Evolutionary conservation across 2,329 filamentous ascomycete genomes (phyloP), one percentile per base, ranked within the genome.

Genomic region (Diaporthe longicolla): DNA sequence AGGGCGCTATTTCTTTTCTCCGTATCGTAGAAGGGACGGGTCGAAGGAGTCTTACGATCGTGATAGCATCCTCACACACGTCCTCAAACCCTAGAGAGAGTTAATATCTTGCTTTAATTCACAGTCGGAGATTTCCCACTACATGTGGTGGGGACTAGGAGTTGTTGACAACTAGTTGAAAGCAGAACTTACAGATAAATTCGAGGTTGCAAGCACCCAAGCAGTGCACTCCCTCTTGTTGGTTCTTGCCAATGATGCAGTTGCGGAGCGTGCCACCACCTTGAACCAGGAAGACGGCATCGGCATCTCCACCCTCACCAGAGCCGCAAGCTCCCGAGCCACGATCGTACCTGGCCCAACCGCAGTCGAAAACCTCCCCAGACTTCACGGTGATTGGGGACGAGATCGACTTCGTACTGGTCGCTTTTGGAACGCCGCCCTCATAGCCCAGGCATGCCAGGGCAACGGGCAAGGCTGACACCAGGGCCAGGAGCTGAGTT

Each of bases 141-240:
- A n/a, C n/a, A n/a, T n/a, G n/a, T n/a, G 15, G 26, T 13, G 4
- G 21, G 19, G 6, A 35, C 3, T 6, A 32, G 13, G 3, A 29
- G 17, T 48, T 17, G 43, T 19, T n/a, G 40, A 50, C 1, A 8
- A 19, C 10, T 4, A 10, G 11, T 1, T 48, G 11, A 5, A 32
- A 5, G n/a, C 5, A 48, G 11, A 48, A 9, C 63, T 52, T 17
- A 66, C 63, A 66, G 29, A 88, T 86, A 45, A 84, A 84, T 75
- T 82, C 81, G 4, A 87, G 73, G 1, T 81, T 85, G 78, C 85
- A 87, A 11, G 80, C 76, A 17, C 85, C 85, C 54, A 82, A 78
- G 75, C 85, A 87, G 79, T 87, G 85, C 6, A 87, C 83, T 37
- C 86, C 85, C 76, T 87, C 85, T 9, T 13, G 79, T 73, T 86